A percentile compares a stretch with the other conserved stretches of the same genome.
Conservation (phyloP, 2,329 filamentous ascomycete genomes). For the Paecilomyces formosus region DNA sequence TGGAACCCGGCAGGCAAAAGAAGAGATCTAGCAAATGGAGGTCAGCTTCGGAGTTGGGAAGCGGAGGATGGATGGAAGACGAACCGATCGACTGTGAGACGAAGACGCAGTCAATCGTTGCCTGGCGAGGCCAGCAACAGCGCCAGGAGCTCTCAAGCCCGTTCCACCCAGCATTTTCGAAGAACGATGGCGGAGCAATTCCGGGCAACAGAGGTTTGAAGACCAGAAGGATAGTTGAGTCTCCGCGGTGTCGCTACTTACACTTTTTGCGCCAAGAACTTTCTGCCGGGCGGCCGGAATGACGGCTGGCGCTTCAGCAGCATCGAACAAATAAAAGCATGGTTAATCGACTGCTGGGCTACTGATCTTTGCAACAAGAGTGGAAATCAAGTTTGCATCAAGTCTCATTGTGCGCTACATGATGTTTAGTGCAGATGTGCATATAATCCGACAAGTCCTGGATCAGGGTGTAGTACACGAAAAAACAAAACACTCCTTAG, state of each 20-base stretch:
- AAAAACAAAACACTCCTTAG: constrained; percentile 17
- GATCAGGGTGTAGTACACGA: constrained; percentile 1
- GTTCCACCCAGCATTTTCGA: constrained; percentile 49
- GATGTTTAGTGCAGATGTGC: background rate
- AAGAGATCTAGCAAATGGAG: constrained; percentile 25
- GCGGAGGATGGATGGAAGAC: constrained; percentile 9
- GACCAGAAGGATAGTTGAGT: background rate
- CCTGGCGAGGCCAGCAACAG: constrained; percentile 31
- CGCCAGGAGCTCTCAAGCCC: constrained; percentile 43
- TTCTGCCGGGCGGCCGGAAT: constrained; percentile 29
- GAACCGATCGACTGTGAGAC: constrained; percentile 28
- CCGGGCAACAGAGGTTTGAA: background rate
- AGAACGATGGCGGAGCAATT: constrained; percentile 8
- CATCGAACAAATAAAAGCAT: background rate
- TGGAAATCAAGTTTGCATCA: background rate
- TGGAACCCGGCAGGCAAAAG: constrained; percentile 20
- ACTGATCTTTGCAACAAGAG: background rate
- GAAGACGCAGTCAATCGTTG: constrained; percentile 19
- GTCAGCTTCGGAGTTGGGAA: constrained; percentile 5
- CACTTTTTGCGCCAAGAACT: constrained; percentile 16
- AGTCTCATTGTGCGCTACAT: background rate
- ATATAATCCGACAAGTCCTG: background rate
- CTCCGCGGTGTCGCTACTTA: background rate
- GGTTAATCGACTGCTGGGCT: background rate
- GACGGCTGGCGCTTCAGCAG: background rate